Percentiles rank a stretch among this genome's conserved stretches.
Conservation (phyloP, 805 yeast species). For the Yarrowia divulgata region DNA sequence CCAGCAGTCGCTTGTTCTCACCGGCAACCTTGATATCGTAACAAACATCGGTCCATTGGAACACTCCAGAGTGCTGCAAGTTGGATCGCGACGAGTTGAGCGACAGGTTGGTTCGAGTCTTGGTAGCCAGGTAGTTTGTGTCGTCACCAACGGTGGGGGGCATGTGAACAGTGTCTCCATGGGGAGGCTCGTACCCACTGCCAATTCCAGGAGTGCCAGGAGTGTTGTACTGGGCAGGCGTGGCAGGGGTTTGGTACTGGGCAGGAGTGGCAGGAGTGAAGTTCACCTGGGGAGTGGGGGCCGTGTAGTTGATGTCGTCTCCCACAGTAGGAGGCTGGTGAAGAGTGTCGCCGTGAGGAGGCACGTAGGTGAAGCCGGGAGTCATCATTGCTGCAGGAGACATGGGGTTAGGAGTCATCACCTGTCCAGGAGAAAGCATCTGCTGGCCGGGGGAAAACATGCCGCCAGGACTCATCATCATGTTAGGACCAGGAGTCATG, state of each 20-base stretch:
- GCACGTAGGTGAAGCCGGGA: slow-evolving; percentile 22
- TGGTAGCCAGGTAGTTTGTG: background rate
- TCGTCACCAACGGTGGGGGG: slow-evolving; percentile 15
- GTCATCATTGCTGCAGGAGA: slow-evolving; percentile 12
- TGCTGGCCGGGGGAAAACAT: slow-evolving; percentile 10
- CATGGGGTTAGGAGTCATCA: slow-evolving; percentile 19
- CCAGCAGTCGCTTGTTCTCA: slow-evolving; percentile 66
- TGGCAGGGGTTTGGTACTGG: background rate
- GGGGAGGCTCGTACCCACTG: slow-evolving; percentile 13
- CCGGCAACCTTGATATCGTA: slow-evolving; percentile 70
- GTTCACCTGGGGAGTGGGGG: slow-evolving; percentile 14
- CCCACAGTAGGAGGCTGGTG: slow-evolving; percentile 5
- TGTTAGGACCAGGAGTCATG: slow-evolving; percentile 4
- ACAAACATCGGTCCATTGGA: slow-evolving; percentile 79
- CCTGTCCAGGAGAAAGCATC: slow-evolving; percentile 8
- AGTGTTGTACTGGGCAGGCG: slow-evolving; percentile 6
- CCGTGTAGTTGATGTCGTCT: slow-evolving; percentile 20
- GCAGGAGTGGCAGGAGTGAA: slow-evolving; percentile 42
- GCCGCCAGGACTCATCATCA: slow-evolving; percentile 7
- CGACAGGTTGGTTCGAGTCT: slow-evolving; percentile 5
- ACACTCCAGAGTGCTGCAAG: slow-evolving; percentile 49
- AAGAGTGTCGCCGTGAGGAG: slow-evolving; percentile 21
- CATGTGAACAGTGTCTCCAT: slow-evolving; percentile 13
- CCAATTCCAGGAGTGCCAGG: slow-evolving; percentile 8
- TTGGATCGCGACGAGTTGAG: slow-evolving; percentile 3